Percentiles rank a stretch among this genome's conserved stretches.
Evolutionary conservation across 306 rosid genomes (phyloP).

Genomic region (Notholithocarpus densiflorus): DNA sequence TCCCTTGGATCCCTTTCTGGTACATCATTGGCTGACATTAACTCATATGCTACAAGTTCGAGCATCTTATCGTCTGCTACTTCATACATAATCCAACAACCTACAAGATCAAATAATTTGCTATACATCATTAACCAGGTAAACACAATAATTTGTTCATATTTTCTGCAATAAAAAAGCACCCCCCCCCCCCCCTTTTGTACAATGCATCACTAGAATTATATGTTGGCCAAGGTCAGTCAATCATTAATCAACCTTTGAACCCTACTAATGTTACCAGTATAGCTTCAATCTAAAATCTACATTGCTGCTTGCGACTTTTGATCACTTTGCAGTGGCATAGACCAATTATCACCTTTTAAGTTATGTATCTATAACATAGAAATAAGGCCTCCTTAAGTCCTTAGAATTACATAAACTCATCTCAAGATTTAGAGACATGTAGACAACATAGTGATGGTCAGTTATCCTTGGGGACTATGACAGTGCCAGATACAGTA

Average conservation of each 20-base stretch:
- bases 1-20: slow-evolving; percentile 98
- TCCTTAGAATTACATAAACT: neutral
- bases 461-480: too few relatives aligned
- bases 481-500: too few relatives aligned
- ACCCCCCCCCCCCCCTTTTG: too few relatives aligned
- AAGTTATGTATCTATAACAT: neutral
- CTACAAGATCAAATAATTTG: slow-evolving; percentile 35
- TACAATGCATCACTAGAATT: neutral
- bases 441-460: neutral
- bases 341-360: neutral
- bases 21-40: slow-evolving; percentile 92
- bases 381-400: neutral
- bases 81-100: slow-evolving; percentile 75
- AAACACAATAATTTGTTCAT: neutral
- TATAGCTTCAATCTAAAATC: neutral
- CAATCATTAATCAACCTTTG: neutral
- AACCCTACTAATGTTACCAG: neutral
- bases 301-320: neutral
- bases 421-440: neutral
- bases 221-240: neutral
- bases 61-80: slow-evolving; percentile 48
- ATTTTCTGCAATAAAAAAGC: neutral
- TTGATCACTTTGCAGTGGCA: neutral
- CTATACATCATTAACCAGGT: neutral
- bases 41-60: slow-evolving; percentile 82